Base-by-base conservation (phyloP, 352 stramenopile genomes). In the Plasmopara viticola region DNA sequence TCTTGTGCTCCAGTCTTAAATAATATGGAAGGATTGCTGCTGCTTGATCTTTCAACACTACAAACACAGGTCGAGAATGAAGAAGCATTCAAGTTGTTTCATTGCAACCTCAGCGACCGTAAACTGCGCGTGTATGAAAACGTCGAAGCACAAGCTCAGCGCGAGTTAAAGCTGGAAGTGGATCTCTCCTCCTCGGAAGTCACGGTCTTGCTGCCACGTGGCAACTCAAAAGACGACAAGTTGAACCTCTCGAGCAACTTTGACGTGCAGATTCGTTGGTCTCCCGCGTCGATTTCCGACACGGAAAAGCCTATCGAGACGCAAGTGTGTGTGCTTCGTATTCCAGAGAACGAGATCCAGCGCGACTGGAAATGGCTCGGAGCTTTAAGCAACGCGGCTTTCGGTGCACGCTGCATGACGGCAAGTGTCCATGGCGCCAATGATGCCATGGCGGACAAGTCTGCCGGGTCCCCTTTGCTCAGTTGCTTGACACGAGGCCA, bases 361-460 rank as follows among this genome's bases (percentile, higher is more conserved):
- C 57, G 51, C 14, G 66, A 87, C 41, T 90, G 78, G 78, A 69
- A 66, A 55, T 90, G 78, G 78, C 62, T 88, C 33, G 69, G 70
- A 4, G 73, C 73, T 1, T 37, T 88, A 20, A 83, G 73, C 49
- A 88, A 88, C 56, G 65, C 58, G 18, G 63, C 54, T 25, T 75
- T 72, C 18, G 78, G 74, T 41, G 43, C 83, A 12, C 53, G 58
- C 14, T 85, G 73, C 39, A 31, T 59, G 25, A 73, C 68, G 34
- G 62, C 66, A 14, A 20, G 2, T 43, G 45, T 30, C 18, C 30
- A n/a, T 25, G 20, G 20, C 10, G 35, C 35, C 3, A 43, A 60
- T 38, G 38, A 33, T n/a, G 44, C 31, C 9, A 49, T 13, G 20
- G 15, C 13, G 9, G 35, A 30, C 42, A 34, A 53, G 40, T 29